Evolutionary conservation across 2,329 filamentous ascomycete genomes (phyloP).

Genomic region (Aspergillus japonicus): DNA sequence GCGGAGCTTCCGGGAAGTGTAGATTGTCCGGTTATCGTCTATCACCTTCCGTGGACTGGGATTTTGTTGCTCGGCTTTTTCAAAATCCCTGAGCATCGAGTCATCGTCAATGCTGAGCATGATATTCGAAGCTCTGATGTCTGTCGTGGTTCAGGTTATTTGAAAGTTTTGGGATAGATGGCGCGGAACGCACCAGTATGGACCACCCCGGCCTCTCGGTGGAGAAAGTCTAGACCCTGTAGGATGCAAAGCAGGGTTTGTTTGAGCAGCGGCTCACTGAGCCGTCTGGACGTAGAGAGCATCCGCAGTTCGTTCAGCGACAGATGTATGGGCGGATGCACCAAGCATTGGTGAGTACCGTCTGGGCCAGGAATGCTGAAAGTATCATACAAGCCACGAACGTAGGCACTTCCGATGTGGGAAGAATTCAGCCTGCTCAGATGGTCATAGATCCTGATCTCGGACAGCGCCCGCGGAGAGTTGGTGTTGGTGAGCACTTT

Average conservation of each 20-base stretch:
- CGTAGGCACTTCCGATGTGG: neutral
- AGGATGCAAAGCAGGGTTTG: too few species aligned
- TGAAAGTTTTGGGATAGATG: too few species aligned
- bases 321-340: neutral
- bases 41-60: neutral
- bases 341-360: neutral
- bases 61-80: too few species aligned
- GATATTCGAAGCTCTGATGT: too few species aligned
- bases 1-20: neutral
- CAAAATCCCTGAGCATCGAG: too few species aligned
- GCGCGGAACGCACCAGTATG: too few species aligned
- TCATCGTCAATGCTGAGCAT: too few species aligned
- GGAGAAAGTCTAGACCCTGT: too few species aligned
- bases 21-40: neutral
- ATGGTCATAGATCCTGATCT: neutral
- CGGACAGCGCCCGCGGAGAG: neutral
- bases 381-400: neutral
- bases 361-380: neutral
- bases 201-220: too few species aligned
- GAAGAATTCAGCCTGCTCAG: neutral
- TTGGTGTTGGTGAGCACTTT: neutral
- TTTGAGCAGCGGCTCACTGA: too few species aligned
- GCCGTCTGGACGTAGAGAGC: too few species aligned
- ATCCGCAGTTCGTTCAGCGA: neutral
- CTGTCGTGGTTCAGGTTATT: too few species aligned